Base-by-base conservation (phyloP, 176 grass and related monocot genomes). In the Eremochloa ophiuroides region DNA sequence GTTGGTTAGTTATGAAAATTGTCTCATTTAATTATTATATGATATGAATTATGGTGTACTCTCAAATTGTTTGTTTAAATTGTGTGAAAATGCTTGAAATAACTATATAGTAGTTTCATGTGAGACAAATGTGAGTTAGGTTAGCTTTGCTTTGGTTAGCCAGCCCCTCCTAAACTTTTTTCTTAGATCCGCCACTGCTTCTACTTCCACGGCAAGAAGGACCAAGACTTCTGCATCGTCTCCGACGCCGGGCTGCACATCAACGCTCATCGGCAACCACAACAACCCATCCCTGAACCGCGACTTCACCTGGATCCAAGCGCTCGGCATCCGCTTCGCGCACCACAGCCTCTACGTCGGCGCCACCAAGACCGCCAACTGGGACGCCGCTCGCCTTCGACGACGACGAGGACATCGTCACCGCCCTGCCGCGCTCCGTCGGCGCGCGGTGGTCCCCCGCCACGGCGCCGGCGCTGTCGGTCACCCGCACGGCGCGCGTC, bases 271-370 rank as follows among this genome's bases (percentile, higher is more conserved):
- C 80, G 92, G 88, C 28, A 91, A 86, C 50, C 88, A n/a, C n/a
- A n/a, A 26, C 47, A 86, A 91, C 85, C 18, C 75, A 0, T 20
- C 61, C 14, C 80, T 81, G 9, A 70, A 7, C 38, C 82, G 83
- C 16, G 88, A 91, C 85, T 94, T 94, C 91, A 88, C 88, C 35
- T 94, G 88, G 91, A 89, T 94, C 75, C 89, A 94, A 41, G 86
- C 84, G 0, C 64, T 94, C 6, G 86, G 83, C 13, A 12, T 94
- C 25, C 71, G 68, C 34, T 87, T 91, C 78, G 75, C 61, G 8
- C 62, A 82, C 66, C 92, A 94, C 83, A 40, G 38, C 69, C 80
- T 94, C 76, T 75, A 60, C 84, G 17, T 94, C 28, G 71, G 77
- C 71, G n/a, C n/a, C n/a, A n/a, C n/a, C n/a, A n/a, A n/a, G n/a